These are phyloP conservation scores for Cucurbita argyrosperma DNA, from an alignment of 306 rosid genomes.

Conservation along the genomic window DNA sequence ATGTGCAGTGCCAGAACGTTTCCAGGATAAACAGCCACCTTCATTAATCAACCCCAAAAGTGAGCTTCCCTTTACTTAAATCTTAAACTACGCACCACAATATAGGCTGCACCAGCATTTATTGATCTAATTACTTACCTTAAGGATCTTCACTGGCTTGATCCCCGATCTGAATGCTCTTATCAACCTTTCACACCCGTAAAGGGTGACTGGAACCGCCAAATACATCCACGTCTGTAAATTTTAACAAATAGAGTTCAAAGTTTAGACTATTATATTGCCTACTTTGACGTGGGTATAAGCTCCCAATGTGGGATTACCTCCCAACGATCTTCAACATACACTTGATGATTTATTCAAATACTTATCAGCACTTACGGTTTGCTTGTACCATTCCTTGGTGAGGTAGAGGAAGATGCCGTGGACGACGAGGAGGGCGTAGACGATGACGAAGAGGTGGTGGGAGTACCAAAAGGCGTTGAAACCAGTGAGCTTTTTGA, in stretches of 20 bases:
- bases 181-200: constrained; percentile 31
- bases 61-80: not conserved
- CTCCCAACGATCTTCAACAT: too few relatives aligned
- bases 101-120: not conserved
- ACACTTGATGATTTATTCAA: too few relatives aligned
- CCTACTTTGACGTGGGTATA: not conserved
- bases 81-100: not conserved
- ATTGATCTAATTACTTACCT: constrained; percentile 10
- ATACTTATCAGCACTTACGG: constrained; percentile 15
- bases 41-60: not conserved
- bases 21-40: constrained; percentile 32
- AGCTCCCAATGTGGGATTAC: too few relatives aligned
- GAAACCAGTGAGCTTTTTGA: constrained; percentile 40
- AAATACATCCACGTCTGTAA: constrained; percentile 50
- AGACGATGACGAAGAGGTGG: constrained; percentile 43
- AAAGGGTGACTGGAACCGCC: constrained; percentile 34
- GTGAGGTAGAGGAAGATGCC: constrained; percentile 35
- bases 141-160: constrained; percentile 39
- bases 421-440: constrained; percentile 37
- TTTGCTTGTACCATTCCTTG: constrained; percentile 34
- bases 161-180: constrained; percentile 43
- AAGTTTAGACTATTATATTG: too few relatives aligned
- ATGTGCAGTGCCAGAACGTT: constrained; percentile 39
- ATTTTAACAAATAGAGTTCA: too few relatives aligned
- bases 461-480: constrained; percentile 62